A percentile compares a stretch with the other conserved stretches of the same genome.
Evolutionary conservation across 2,329 filamentous ascomycete species (phyloP).

Genomic region (Apiospora pterosperma): DNA sequence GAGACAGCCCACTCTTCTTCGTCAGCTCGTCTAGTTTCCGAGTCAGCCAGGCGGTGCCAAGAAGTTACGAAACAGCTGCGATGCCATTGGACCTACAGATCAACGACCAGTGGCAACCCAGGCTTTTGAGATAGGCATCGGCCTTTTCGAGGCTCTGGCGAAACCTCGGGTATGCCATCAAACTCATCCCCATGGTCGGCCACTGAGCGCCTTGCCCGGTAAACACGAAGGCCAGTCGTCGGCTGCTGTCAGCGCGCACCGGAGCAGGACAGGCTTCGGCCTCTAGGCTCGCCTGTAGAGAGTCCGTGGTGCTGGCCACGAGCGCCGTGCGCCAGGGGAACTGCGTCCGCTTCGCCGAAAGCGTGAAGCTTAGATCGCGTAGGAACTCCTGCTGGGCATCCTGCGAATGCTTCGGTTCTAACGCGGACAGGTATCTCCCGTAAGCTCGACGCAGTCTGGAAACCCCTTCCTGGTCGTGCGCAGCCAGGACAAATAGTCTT

Average conservation of each 20-base stretch:
- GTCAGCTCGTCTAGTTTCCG: constrained; percentile 28
- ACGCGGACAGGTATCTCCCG: not conserved
- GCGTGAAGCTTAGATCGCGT: not conserved
- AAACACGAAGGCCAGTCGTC: constrained; percentile 26
- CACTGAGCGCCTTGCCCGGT: constrained; percentile 34
- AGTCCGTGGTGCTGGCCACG: too few relatives aligned
- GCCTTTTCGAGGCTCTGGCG: constrained; percentile 22
- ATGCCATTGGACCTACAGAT: not conserved
- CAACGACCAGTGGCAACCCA: constrained; percentile 17
- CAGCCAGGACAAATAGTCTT: not conserved
- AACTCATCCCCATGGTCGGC: constrained; percentile 33
- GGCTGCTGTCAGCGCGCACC: constrained; percentile 9
- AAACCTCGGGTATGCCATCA: constrained; percentile 25
- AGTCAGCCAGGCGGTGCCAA: not conserved
- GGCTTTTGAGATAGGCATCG: constrained; percentile 18
- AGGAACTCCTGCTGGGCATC: not conserved
- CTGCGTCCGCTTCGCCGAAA: not conserved
- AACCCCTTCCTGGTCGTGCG: not conserved
- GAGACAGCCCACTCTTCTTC: constrained; percentile 18
- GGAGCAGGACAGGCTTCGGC: too few relatives aligned
- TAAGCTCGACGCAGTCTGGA: not conserved
- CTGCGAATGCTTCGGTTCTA: not conserved
- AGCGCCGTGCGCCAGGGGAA: not conserved
- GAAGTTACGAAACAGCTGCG: too few relatives aligned
- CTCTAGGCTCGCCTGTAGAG: too few relatives aligned